Base-by-base conservation (phyloP, 352 stramenopile genomes). In the Plasmopara viticola region DNA sequence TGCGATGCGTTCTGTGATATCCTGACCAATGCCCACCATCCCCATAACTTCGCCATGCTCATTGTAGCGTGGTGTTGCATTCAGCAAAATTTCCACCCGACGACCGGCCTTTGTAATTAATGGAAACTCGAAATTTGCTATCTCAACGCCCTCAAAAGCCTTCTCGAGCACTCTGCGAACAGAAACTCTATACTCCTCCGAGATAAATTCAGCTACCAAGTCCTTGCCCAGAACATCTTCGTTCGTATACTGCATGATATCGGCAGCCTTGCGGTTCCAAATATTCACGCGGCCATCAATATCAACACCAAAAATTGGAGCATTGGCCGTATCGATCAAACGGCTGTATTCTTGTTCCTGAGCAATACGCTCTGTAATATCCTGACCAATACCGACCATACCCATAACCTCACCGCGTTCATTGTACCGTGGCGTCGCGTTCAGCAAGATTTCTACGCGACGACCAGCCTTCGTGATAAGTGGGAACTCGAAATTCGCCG, bases 301-400 rank as follows among this genome's bases (percentile, higher is more conserved):
- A 57, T 95, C 81, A 0, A 93, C 67, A 40, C 80, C 82, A 60
- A 95, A 91, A 14, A 80, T 80, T 12, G 70, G 70, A 8, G 70
- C 70, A 34, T 90, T 82, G 0, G 79, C 79, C 0, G 77, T 78
- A 46, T 90, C 78, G 39, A 90, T 90, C 25, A 90, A 25, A 25
- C 20, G 20, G 20, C 20, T 25, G 20, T 25, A 25, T 3, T 25
- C 20, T 25, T 25, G 20, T 25, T 25, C 20, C 20, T 25, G 20
- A 25, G 20, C 20, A 25, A 25, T 25, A 25, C 20, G 20, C 20
- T 25, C 20, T 25, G 20, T 25, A 25, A 25, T 25, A 25, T 25
- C 20, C 20, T 25, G 20, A 25, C 20, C 20, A 25, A 25, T 25
- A 25, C 20, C 20, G 3, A 25, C 20, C 20, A 25, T 25, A 25